Percentiles rank a stretch among this genome's conserved stretches.
Evolutionary conservation across 805 yeast species (phyloP).

Genomic region (Nakazawaea molendinolei): DNA sequence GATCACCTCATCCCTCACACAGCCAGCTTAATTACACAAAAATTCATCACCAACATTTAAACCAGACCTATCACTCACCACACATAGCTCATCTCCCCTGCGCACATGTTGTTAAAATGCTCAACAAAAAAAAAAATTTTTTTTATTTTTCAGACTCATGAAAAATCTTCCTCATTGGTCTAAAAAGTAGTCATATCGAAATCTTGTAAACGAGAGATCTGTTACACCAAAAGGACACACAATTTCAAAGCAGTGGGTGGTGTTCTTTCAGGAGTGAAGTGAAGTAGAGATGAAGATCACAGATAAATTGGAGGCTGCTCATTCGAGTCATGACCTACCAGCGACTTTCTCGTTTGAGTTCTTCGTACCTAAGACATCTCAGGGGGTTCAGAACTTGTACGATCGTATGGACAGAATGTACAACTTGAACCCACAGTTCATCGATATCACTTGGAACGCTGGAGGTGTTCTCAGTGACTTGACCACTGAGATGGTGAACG

Average conservation of each 20-base stretch:
- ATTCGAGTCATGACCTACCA: slow-evolving; percentile 19
- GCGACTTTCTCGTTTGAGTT: slow-evolving; percentile 94
- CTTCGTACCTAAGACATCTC: slow-evolving; percentile 95
- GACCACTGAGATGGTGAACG: slow-evolving; percentile 88
- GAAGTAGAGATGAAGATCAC: slow-evolving; percentile 43
- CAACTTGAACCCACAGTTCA: slow-evolving; percentile 81
- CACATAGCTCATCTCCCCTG: no score
- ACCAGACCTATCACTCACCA: no score
- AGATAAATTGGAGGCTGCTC: slow-evolving; percentile 36
- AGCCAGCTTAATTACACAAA: no score
- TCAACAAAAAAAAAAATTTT: slow-evolving; percentile 2
- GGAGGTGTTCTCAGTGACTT: slow-evolving; percentile 83
- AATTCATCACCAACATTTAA: no score
- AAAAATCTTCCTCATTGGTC: not conserved
- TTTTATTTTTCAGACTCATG: not conserved
- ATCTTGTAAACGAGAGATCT: not conserved
- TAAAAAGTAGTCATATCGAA: slow-evolving; percentile 1
- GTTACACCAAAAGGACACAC: no score
- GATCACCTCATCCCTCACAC: no score
- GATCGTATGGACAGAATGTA: slow-evolving; percentile 98
- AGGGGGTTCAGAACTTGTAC: slow-evolving; percentile 92
- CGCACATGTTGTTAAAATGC: not conserved
- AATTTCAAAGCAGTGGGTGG: no score
- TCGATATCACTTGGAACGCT: slow-evolving; percentile 98
- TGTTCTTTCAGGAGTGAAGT: no score